Base-by-base conservation (phyloP, 345 rosid genomes). In the Rhizophora mangle region DNA sequence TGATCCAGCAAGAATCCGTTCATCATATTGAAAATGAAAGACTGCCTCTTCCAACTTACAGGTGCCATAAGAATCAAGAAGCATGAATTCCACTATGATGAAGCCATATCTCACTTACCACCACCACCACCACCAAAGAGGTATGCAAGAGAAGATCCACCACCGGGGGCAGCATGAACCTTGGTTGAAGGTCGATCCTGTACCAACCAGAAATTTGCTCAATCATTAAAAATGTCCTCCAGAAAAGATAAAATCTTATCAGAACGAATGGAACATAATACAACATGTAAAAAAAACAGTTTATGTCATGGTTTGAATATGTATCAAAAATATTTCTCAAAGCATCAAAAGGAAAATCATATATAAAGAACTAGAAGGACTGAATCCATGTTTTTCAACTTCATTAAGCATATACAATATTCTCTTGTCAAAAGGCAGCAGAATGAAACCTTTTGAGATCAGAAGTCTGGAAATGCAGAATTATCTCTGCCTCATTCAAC, bases 111-210 rank as follows among this genome's bases (percentile, higher is more conserved):
- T 75, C 66, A 75, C 65, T 76, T 70, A 22, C 64, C 27, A 52
- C 75, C 73, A 31, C 24, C 24, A 24, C 24, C 24, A 24, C 64
- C 76, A 53, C 72, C 80, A 63, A 76, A 76, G 26, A 76, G 69
- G 69, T 71, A 71, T 5, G 65, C 72, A 26, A 76, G 56, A 34
- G 76, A 76, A 71, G 80, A 76, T 71, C 80, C 80, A 32, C 76
- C 72, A 27, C 80, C 80, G 5, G 80, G 69, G n/a, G 76, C 80
- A 62, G 80, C 65, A 36, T 76, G 80, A 32, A 76, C 80, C 43
- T 76, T 76, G 53, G 80, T 76, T 62, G 80, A 71, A 32, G 76
- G 80, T 27, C 76, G 80, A 46, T 76, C 80, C 76, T 76, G 80
- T 31, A 20, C 39, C 51, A 24, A 52, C 24, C 43, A 71, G 31